phyloP scores from a whole-genome alignment of 805 yeast genomes.

The Hermanozyma aechmeae region DNA sequence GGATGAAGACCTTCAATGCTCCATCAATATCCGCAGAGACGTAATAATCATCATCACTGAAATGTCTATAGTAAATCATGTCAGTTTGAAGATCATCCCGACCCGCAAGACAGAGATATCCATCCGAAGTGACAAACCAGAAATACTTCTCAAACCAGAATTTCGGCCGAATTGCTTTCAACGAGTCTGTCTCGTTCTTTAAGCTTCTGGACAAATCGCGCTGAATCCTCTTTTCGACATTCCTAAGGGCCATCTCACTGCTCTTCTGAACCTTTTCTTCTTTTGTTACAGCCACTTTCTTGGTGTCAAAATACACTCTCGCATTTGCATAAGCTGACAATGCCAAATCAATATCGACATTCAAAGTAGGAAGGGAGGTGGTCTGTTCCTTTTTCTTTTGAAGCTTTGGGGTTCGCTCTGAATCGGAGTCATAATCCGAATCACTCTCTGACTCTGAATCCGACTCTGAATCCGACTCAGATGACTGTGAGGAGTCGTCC shows the following conservation, averaged over 20 bases:
- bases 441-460: constrained; percentile 23
- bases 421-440: constrained; percentile 20
- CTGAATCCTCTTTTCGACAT: constrained; percentile 70
- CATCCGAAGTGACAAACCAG: constrained; percentile 92
- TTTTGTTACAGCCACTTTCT: constrained; percentile 67
- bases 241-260: constrained; percentile 68
- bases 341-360: constrained; percentile 57
- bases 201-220: constrained; percentile 60
- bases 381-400: constrained; percentile 3
- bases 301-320: constrained; percentile 66
- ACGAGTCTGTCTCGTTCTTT: constrained; percentile 39
- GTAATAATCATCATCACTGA: constrained; percentile 61
- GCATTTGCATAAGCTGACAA: constrained; percentile 87
- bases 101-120: constrained; percentile 80
- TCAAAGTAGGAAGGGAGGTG: constrained; percentile 17
- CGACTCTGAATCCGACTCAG: constrained; percentile 10
- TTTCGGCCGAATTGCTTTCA: constrained; percentile 59
- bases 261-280: constrained; percentile 73
- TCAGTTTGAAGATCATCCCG: constrained; percentile 75
- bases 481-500: constrained; percentile 14
- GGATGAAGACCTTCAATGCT: constrained; percentile 67
- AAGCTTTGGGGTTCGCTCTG: constrained; percentile 2
- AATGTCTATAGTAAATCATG: constrained; percentile 68
- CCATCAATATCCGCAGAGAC: constrained; percentile 71
- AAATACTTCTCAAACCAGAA: constrained; percentile 90